Percentiles rank a stretch among this genome's conserved stretches.
These are phyloP conservation scores for Neopestalotiopsis sp. DNA, from an alignment of 2,329 filamentous ascomycete species.

Conservation along the genomic window DNA sequence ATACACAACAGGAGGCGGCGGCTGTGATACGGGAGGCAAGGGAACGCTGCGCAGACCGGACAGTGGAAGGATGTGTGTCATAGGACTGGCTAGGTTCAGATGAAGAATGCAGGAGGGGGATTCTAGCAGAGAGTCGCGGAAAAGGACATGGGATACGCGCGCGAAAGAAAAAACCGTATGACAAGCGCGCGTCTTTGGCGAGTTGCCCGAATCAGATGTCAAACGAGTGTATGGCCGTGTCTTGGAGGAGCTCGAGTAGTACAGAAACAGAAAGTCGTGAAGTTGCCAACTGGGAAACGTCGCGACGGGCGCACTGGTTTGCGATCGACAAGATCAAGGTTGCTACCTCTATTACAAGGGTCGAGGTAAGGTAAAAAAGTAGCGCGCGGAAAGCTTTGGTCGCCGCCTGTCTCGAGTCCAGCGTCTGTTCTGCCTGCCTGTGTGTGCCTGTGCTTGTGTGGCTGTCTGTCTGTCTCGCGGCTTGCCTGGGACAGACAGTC, in stretches of 20 bases:
- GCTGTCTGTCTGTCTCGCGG: neutral
- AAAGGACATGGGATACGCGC: conserved; percentile 13
- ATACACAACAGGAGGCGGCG: conserved; percentile 6
- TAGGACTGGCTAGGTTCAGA: conserved; percentile 4
- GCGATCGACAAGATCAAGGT: conserved; percentile 14
- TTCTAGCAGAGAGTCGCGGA: neutral
- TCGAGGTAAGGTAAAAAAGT: conserved; percentile 3
- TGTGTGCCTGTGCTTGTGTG: neutral
- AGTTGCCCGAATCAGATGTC: conserved; percentile 5
- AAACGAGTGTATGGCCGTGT: conserved; percentile 18
- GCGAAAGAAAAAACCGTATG: conserved; percentile 11
- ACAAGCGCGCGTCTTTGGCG: conserved; percentile 19
- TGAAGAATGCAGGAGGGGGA: conserved; percentile 11
- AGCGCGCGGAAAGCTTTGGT: conserved; percentile 17
- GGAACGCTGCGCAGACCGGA: conserved; percentile 16
- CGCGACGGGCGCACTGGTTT: conserved; percentile 17
- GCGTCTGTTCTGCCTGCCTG: neutral
- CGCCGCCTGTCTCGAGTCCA: neutral
- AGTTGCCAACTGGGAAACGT: neutral
- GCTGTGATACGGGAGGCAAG: conserved; percentile 20
- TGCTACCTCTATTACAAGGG: conserved; percentile 17
- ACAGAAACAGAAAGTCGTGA: conserved; percentile 14
- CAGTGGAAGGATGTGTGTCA: conserved; percentile 19
- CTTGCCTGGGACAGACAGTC: neutral
- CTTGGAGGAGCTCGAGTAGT: conserved; percentile 11